Evolutionary conservation across 352 stramenopile genomes (phyloP).

Genomic region (Pythium phragmitis): DNA sequence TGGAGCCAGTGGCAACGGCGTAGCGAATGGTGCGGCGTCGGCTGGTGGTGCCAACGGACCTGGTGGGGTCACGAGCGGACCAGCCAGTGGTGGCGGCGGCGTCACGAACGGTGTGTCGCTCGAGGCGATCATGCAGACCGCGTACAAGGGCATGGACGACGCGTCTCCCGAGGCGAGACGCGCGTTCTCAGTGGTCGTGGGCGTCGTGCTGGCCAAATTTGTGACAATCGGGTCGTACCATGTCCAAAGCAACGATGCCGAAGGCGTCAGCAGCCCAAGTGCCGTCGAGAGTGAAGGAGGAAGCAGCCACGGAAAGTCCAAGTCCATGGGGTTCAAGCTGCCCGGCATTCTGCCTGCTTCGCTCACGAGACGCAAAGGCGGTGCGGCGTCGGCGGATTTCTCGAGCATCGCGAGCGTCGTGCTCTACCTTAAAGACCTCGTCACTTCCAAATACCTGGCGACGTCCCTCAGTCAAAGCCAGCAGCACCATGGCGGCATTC

Average conservation of each 20-base stretch:
- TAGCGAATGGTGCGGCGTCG: not conserved
- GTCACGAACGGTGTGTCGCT: slow-evolving; percentile 37
- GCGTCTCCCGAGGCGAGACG: slow-evolving; percentile 53
- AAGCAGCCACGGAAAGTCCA: slow-evolving; percentile 37
- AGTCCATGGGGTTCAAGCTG: slow-evolving; percentile 69
- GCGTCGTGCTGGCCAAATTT: slow-evolving; percentile 78
- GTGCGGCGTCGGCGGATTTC: slow-evolving; percentile 49
- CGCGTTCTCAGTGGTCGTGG: slow-evolving; percentile 65
- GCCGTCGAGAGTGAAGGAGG: slow-evolving; percentile 1
- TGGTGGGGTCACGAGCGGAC: not conserved
- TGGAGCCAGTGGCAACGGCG: slow-evolving; percentile 14
- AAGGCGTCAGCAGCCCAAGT: slow-evolving; percentile 15
- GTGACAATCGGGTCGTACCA: slow-evolving; percentile 50
- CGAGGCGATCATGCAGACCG: slow-evolving; percentile 68
- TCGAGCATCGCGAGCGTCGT: slow-evolving; percentile 75
- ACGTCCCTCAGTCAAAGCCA: slow-evolving; percentile 5
- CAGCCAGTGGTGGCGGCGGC: slow-evolving; percentile 1
- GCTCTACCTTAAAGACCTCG: slow-evolving; percentile 74
- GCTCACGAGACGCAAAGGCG: slow-evolving; percentile 58
- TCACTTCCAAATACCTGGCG: slow-evolving; percentile 62
- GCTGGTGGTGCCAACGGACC: not conserved
- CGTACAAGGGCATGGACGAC: slow-evolving; percentile 81
- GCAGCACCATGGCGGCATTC: slow-evolving; percentile 52
- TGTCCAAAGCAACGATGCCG: slow-evolving; percentile 38
- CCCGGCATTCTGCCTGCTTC: slow-evolving; percentile 41